These are phyloP conservation scores for Vigna angularis DNA, from an alignment of 306 rosid species.

Conservation along the genomic window DNA sequence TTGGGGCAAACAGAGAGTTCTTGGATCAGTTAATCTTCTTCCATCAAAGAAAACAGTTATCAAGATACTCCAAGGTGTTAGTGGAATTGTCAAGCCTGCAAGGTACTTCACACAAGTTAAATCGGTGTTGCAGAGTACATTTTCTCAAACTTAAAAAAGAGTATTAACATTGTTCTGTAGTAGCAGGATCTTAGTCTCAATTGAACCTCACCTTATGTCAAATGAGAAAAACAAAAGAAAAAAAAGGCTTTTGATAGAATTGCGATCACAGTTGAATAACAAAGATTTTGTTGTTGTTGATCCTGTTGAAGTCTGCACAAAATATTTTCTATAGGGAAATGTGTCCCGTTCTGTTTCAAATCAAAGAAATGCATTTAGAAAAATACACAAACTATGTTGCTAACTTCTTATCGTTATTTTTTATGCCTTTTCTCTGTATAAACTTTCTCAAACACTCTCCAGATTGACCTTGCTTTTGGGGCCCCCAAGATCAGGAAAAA, in stretches of 20 bases:
- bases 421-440: not conserved
- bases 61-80: slow-evolving; percentile 59
- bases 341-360: not conserved
- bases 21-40: slow-evolving; percentile 62
- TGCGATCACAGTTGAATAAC: not conserved
- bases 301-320: not conserved
- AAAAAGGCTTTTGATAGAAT: not conserved
- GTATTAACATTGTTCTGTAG: not conserved
- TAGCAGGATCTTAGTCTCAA: not conserved
- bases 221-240: not conserved
- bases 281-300: not conserved
- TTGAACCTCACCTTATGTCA: not conserved
- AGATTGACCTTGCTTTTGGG: slow-evolving; percentile 68
- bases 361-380: not conserved
- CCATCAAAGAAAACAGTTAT: slow-evolving; percentile 69
- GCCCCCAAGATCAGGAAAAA: slow-evolving; percentile 70
- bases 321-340: not conserved
- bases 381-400: not conserved
- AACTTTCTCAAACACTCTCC: slow-evolving; percentile 24
- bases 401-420: not conserved
- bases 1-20: slow-evolving; percentile 46
- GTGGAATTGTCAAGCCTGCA: slow-evolving; percentile 60
- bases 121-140: not conserved
- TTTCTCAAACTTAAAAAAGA: not conserved
- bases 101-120: slow-evolving; percentile 45